Evolutionary conservation across 306 rosid genomes (phyloP).

Genomic region (Medicago ruthenica): DNA sequence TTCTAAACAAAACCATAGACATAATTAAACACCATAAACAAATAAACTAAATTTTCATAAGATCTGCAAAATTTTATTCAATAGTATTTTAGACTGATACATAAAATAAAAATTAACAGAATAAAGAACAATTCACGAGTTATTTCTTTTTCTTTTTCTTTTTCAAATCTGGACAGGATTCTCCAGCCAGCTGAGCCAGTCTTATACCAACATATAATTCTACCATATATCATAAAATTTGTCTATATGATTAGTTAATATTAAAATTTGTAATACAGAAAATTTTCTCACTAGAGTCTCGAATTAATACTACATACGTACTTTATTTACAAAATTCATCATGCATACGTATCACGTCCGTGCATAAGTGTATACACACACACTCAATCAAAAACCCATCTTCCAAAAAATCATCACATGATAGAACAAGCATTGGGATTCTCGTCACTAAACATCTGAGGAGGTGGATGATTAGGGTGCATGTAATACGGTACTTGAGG

Average conservation of each 20-base stretch:
- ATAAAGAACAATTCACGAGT: background rate
- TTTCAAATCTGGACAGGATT: slow-evolving; percentile 35
- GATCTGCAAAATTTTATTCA: slow-evolving; percentile 33
- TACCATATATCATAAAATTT: slow-evolving; percentile 29
- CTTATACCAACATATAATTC: background rate
- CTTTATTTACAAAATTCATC: slow-evolving; percentile 36
- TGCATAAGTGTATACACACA: slow-evolving; percentile 3
- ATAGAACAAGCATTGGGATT: slow-evolving; percentile 87
- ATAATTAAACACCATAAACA: background rate
- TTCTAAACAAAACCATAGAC: slow-evolving; percentile 16
- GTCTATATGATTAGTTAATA: slow-evolving; percentile 26
- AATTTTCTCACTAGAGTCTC: background rate
- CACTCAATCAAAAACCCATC: slow-evolving; percentile 5
- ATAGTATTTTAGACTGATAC: background rate
- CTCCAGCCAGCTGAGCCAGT: slow-evolving; percentile 38
- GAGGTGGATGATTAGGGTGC: slow-evolving; percentile 45
- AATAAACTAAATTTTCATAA: background rate
- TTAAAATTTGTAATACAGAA: background rate
- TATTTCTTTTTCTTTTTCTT: background rate
- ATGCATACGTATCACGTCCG: background rate
- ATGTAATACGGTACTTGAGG: slow-evolving; percentile 44
- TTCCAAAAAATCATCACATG: slow-evolving; percentile 60
- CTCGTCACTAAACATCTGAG: slow-evolving; percentile 82
- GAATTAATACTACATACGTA: slow-evolving; percentile 1
- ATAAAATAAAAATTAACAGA: background rate